phyloP scores from a whole-genome alignment of 768 basidiomycete genomes.

The Leccinum imitatum region DNA sequence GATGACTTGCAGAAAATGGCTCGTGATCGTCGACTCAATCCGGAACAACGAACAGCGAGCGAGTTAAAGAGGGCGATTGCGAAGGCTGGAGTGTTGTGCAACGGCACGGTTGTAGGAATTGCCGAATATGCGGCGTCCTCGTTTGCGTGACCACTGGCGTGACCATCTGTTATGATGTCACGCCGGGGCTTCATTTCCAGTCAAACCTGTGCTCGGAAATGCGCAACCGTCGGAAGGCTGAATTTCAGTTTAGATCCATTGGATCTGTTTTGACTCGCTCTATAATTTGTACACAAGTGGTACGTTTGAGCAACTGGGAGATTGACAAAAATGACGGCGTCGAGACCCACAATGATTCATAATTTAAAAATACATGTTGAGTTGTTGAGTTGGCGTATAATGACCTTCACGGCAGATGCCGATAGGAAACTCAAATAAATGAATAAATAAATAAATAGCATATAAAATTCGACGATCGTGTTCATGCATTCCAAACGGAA shows the following conservation, averaged over 20 bases:
- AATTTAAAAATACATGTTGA: not conserved
- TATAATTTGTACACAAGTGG: not conserved
- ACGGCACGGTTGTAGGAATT: not conserved
- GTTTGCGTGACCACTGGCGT: conserved; percentile 26
- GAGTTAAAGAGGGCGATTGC: conserved; percentile 65
- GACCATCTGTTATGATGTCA: conserved; percentile 23
- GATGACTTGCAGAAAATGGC: conserved; percentile 75
- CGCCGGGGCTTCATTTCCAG: conserved; percentile 24
- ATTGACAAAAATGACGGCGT: not conserved
- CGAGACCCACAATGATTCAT: not conserved
- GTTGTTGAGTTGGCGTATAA: not conserved
- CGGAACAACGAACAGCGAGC: conserved; percentile 81
- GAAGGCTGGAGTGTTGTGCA: conserved; percentile 48
- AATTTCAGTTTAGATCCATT: not conserved
- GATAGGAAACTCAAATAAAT: conserved; percentile 3
- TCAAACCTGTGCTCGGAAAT: conserved; percentile 33
- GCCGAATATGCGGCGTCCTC: conserved; percentile 7
- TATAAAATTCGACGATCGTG: not conserved
- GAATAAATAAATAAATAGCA: not conserved
- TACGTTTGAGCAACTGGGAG: not conserved
- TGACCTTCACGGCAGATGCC: conserved; percentile 6
- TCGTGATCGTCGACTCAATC: conserved; percentile 74
- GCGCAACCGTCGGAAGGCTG: conserved; percentile 14
- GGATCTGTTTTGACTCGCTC: conserved; percentile 14
- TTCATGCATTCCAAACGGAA: not conserved